A percentile compares a stretch with the other conserved stretches of the same genome.
phyloP scores from a whole-genome alignment of 2,329 filamentous ascomycete genomes.

The Huntiella moniliformis region DNA sequence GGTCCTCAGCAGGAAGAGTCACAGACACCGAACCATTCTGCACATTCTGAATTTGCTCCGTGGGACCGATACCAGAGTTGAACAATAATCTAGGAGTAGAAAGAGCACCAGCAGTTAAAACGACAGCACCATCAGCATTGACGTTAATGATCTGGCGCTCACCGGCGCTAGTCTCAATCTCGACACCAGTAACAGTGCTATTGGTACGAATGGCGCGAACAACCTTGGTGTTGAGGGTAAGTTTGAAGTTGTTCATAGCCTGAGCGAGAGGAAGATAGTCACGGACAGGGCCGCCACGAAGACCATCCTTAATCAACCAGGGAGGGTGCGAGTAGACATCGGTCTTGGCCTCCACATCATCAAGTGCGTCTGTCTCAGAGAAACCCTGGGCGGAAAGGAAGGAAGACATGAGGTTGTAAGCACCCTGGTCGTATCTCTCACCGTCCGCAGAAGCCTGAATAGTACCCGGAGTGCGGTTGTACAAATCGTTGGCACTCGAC shows the following conservation, averaged over 20 bases:
- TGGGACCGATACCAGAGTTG: constrained; percentile 47
- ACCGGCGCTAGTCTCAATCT: constrained; percentile 36
- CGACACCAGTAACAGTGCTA: constrained; percentile 45
- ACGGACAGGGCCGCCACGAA: constrained; percentile 49
- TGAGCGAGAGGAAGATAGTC: constrained; percentile 49
- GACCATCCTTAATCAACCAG: constrained; percentile 47
- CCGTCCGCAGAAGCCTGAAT: constrained; percentile 46
- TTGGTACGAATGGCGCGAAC: constrained; percentile 46
- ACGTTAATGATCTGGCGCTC: constrained; percentile 23
- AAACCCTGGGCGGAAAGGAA: constrained; percentile 44
- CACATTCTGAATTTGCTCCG: constrained; percentile 36
- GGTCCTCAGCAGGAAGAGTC: constrained; percentile 29
- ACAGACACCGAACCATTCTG: constrained; percentile 28
- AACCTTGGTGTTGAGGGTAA: constrained; percentile 47
- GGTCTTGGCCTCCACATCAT: constrained; percentile 44
- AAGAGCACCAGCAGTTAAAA: constrained; percentile 42
- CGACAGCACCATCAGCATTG: constrained; percentile 34
- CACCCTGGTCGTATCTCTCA: constrained; percentile 44
- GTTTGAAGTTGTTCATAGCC: constrained; percentile 42
- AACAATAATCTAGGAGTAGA: constrained; percentile 50
- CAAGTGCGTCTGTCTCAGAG: constrained; percentile 37
- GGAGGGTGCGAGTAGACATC: constrained; percentile 42
- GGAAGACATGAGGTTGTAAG: constrained; percentile 42
- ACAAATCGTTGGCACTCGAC: constrained; percentile 40
- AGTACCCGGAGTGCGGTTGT: constrained; percentile 52